Evolutionary conservation across 352 stramenopile genomes (phyloP).

Genomic region (Peronospora belbahrii): DNA sequence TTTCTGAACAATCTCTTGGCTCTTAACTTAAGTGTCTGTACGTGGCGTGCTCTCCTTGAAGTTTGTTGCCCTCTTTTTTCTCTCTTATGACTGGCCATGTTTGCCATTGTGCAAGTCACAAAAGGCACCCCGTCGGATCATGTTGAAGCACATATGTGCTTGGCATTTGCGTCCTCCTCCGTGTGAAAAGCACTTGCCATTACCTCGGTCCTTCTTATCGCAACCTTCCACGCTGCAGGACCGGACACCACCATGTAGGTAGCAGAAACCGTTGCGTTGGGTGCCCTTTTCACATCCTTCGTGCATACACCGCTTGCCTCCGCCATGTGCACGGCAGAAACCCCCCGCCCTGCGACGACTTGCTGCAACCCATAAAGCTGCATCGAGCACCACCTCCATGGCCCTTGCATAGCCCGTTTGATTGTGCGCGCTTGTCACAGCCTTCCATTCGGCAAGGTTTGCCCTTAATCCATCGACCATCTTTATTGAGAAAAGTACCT

Average conservation of each 20-base stretch:
- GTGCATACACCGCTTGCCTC: conserved; percentile 71
- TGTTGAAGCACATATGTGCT: conserved; percentile 51
- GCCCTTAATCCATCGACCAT: conserved; percentile 83
- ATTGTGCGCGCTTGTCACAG: conserved; percentile 75
- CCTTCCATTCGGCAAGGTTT: conserved; percentile 66
- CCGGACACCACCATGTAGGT: conserved; percentile 66
- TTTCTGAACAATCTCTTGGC: conserved; percentile 18
- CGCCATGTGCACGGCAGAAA: conserved; percentile 67
- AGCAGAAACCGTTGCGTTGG: conserved; percentile 77
- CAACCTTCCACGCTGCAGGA: conserved; percentile 63
- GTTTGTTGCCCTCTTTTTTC: background rate
- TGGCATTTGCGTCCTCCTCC: conserved; percentile 68
- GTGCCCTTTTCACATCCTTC: conserved; percentile 72
- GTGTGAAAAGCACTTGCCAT: conserved; percentile 77
- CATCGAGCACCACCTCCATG: conserved; percentile 76
- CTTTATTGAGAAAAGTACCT: conserved; percentile 83
- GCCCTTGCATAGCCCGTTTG: conserved; percentile 70
- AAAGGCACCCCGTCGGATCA: conserved; percentile 51
- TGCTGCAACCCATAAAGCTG: conserved; percentile 60
- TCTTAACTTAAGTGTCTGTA: conserved; percentile 27
- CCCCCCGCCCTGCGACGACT: conserved; percentile 69
- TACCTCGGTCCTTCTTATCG: conserved; percentile 79
- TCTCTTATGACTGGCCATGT: conserved; percentile 8
- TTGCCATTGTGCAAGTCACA: conserved; percentile 49
- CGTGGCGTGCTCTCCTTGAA: conserved; percentile 7